phyloP scores from a whole-genome alignment of 2,329 filamentous ascomycete species.

The Neopestalotiopsis clavispora region DNA sequence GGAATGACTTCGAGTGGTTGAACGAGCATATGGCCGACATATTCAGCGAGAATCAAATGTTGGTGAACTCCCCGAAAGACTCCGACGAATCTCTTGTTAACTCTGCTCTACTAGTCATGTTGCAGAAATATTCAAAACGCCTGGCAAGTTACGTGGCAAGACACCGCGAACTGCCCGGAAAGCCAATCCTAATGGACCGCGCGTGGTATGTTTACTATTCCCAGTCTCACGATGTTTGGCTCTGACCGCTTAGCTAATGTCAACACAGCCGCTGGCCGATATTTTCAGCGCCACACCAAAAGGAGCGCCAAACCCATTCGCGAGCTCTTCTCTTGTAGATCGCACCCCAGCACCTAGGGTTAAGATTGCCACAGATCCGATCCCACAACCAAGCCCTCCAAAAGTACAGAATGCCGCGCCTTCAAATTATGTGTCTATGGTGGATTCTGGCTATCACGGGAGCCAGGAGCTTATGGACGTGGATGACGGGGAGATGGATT shows the following conservation, averaged over 20 bases:
- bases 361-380: slow-evolving; percentile 61
- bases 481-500: slow-evolving; percentile 25
- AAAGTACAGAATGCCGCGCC: slow-evolving; percentile 18
- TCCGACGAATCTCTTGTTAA: slow-evolving; percentile 32
- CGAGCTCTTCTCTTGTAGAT: slow-evolving; percentile 46
- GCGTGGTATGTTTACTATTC: slow-evolving; percentile 60
- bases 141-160: slow-evolving; percentile 81
- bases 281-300: slow-evolving; percentile 62
- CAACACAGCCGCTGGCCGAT: slow-evolving; percentile 60
- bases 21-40: slow-evolving; percentile 98
- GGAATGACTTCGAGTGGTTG: slow-evolving; percentile 96
- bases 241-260: background rate
- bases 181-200: slow-evolving; percentile 57
- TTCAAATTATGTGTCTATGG: slow-evolving; percentile 38
- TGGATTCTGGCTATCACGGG: slow-evolving; percentile 76
- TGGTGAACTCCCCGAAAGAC: slow-evolving; percentile 43
- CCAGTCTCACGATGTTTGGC: background rate
- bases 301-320: slow-evolving; percentile 58
- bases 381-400: slow-evolving; percentile 29
- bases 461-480: slow-evolving; percentile 62
- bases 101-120: slow-evolving; percentile 68
- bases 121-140: slow-evolving; percentile 94
- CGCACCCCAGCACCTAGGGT: slow-evolving; percentile 62
- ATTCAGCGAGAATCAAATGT: slow-evolving; percentile 87
- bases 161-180: slow-evolving; percentile 76